phyloP scores from a whole-genome alignment of 2,329 filamentous ascomycete genomes.

The Sarocladium brachiariae region DNA sequence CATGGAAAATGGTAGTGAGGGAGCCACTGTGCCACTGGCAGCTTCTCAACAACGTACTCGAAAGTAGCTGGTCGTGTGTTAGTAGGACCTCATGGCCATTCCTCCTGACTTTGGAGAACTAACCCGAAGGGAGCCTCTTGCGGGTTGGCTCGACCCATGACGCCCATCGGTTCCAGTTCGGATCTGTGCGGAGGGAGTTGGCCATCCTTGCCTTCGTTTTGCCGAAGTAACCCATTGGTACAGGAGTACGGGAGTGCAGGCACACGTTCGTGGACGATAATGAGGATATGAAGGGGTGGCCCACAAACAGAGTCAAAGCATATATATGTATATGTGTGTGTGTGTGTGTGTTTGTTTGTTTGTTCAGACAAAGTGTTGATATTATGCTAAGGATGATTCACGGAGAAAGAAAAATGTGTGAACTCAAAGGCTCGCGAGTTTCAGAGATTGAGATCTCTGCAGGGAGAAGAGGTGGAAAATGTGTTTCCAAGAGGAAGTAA shows the following conservation, averaged over 20 bases:
- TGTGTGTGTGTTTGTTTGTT: too few relatives aligned
- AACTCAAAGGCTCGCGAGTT: too few relatives aligned
- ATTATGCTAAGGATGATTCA: not conserved
- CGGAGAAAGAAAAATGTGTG: not conserved
- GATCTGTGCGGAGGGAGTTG: constrained; percentile 19
- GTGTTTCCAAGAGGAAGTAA: not conserved
- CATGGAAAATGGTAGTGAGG: constrained; percentile 55
- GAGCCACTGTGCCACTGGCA: constrained; percentile 57
- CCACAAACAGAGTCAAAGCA: constrained; percentile 2
- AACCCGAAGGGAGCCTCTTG: constrained; percentile 21
- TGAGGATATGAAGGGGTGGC: not conserved
- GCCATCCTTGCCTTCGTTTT: constrained; percentile 14
- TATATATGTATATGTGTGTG: too few relatives aligned
- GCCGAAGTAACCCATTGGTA: constrained; percentile 6
- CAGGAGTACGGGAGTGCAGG: not conserved
- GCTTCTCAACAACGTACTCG: constrained; percentile 52
- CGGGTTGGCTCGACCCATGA: constrained; percentile 18
- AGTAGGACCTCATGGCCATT: not conserved
- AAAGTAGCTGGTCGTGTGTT: constrained; percentile 30
- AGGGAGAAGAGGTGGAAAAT: not conserved
- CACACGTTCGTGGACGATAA: not conserved
- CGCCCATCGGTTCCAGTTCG: constrained; percentile 19
- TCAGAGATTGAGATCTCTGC: not conserved
- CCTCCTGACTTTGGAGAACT: not conserved
- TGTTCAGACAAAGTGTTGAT: too few relatives aligned